Percentiles rank a stretch among this genome's conserved stretches.
phyloP scores from a whole-genome alignment of 768 basidiomycete genomes.

The Fomitopsis serialis region DNA sequence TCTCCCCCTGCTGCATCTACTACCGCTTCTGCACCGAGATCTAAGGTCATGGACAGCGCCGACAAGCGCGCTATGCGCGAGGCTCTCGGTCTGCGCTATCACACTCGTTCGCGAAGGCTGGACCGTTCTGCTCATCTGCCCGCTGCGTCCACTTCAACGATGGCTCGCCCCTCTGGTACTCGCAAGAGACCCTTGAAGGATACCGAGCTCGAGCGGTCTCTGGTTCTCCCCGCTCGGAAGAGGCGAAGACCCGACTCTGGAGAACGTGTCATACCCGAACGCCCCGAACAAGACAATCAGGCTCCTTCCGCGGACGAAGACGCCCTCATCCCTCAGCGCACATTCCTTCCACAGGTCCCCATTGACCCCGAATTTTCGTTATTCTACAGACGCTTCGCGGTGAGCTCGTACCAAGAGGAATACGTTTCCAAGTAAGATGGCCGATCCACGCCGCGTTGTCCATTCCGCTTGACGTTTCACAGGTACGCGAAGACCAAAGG shows the following conservation, averaged over 20 bases:
- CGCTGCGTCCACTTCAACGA: slow-evolving; percentile 8
- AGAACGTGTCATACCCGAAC: no score
- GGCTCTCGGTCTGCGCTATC: not conserved
- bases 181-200: not conserved
- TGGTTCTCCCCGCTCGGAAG: not conserved
- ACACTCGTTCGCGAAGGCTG: not conserved
- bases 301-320: no score
- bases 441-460: not conserved
- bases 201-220: not conserved
- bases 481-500: slow-evolving; percentile 5
- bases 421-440: slow-evolving; percentile 33
- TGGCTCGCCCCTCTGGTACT: not conserved
- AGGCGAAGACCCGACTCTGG: not conserved
- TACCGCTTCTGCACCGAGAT: not conserved
- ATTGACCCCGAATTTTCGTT: slow-evolving; percentile 47
- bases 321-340: slow-evolving; percentile 35
- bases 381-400: slow-evolving; percentile 68
- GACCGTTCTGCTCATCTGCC: not conserved
- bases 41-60: not conserved
- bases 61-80: not conserved
- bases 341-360: slow-evolving; percentile 44
- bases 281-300: no score
- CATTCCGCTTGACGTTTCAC: not conserved
- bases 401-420: slow-evolving; percentile 47
- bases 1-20: not conserved